Base-by-base conservation (phyloP, 768 basidiomycete species). In the Trametes cingulata region DNA sequence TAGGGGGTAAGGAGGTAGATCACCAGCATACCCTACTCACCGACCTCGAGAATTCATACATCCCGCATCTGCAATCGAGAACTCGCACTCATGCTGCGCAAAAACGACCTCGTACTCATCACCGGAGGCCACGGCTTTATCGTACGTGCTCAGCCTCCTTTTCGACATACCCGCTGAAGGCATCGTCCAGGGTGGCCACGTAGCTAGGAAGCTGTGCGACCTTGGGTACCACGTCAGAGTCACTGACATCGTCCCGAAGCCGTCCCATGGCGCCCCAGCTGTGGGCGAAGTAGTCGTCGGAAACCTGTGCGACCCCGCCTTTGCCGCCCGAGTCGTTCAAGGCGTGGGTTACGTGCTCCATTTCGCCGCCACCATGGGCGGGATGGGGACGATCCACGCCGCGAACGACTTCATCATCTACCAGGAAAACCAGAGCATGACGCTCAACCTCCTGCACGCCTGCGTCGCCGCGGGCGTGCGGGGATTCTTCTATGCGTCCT, bases 281-380 rank as follows among this genome's bases (percentile, higher is more conserved):
- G 41, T 19, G 2, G 56, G 36, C 3, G 79, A 85, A 9, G 68
- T 72, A 22, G 51, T 80, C 36, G 45, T 72, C 2, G 84, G 82
- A 0, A 74, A 84, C 62, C 74, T 86, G 2, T 78, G 78, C 60
- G 78, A 85, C 39, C 67, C 64, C 3, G 60, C 69, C 13, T 71
- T 79, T 49, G 82, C 78, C 62, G 56, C 71, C 14, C 69, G 65
- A 2, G 77, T 67, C 1, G 73, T 82, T 7, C 67, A 64, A n/a
- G 79, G 73, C 27, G 73, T 82, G 0, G 62, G 77, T 49, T 74
- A 70, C 7, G 76, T 86, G 24, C 71, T 85, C 19, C 85, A 86
- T 67, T 81, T 86, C 61, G 82, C 85, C 12, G 85, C 84, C 1
- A 81, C 75, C 20, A 85, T 84, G 84, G 85, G 84, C 3, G 85